Percentiles rank a stretch among this genome's conserved stretches.
Conservation (phyloP, 176 grass and related monocot species). For the Pontederia paniculata region DNA sequence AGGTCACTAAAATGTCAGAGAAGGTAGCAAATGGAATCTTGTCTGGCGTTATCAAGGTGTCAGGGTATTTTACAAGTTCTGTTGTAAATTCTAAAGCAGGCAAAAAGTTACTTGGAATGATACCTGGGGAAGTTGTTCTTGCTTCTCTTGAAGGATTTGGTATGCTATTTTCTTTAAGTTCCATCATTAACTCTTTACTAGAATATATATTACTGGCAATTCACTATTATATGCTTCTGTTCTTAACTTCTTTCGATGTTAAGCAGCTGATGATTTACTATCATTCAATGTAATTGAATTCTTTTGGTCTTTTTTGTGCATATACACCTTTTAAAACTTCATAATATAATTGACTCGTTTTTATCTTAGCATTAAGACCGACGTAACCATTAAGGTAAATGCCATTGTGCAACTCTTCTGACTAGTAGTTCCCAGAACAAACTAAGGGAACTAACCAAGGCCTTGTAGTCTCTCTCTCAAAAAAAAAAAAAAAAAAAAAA, state of each 20-base stretch:
- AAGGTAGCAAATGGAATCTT: conserved; percentile 71
- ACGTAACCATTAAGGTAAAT: no score
- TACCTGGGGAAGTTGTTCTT: conserved; percentile 79
- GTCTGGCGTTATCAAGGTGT: conserved; percentile 57
- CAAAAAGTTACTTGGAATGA: conserved; percentile 45
- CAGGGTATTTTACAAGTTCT: conserved; percentile 52
- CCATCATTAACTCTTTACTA: not conserved
- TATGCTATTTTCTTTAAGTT: conserved; percentile 10
- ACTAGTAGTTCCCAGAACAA: no score
- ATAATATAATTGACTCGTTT: not conserved
- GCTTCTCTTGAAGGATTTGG: conserved; percentile 89
- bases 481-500: no score
- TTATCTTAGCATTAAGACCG: no score
- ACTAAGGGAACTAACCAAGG: no score
- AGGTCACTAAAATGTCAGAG: conserved; percentile 65
- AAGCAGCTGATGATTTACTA: no score
- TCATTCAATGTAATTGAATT: no score
- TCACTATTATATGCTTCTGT: conserved; percentile 6
- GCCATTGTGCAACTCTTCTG: no score
- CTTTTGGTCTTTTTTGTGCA: conserved; percentile 62
- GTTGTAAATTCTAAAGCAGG: conserved; percentile 59
- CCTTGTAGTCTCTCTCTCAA: no score
- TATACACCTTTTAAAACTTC: not conserved
- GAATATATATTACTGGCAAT: not conserved
- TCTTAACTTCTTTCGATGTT: not conserved